Percentiles rank a stretch among this genome's conserved stretches.
phyloP scores from a whole-genome alignment of 495 filamentous ascomycete species.

The Aspergillus bertholletiae region DNA sequence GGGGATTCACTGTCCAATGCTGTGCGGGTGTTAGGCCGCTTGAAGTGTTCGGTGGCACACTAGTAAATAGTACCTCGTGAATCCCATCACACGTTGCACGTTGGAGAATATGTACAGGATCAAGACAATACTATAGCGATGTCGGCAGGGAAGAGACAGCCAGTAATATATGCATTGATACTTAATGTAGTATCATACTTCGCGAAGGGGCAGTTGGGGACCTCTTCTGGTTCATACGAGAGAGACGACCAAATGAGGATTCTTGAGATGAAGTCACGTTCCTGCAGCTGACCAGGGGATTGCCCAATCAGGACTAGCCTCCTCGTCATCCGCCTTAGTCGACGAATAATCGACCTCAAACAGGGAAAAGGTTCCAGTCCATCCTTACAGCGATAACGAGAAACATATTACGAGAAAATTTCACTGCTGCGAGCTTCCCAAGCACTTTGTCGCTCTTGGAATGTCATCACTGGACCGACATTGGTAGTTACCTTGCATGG shows the following conservation, averaged over 20 bases:
- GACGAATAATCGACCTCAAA: not conserved
- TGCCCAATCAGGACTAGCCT: slow-evolving; percentile 6
- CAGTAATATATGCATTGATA: not conserved
- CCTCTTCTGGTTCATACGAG: no score
- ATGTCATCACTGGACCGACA: no score
- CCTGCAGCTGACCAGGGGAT: not conserved
- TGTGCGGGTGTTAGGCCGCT: not conserved
- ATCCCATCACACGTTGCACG: not conserved
- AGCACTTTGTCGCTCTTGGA: no score
- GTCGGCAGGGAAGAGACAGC: not conserved
- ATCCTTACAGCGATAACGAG: no score
- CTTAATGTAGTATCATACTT: not conserved
- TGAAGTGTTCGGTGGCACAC: not conserved
- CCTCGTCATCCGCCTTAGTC: not conserved
- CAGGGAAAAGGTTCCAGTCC: not conserved
- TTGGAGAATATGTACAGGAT: not conserved
- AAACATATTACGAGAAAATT: no score
- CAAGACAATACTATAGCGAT: not conserved
- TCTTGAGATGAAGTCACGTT: not conserved
- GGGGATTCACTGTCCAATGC: not conserved
- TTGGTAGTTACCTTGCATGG: no score
- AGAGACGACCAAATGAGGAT: no score
- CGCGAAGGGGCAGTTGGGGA: no score
- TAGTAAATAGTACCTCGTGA: not conserved
- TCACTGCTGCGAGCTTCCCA: no score